Evolutionary conservation across 352 stramenopile genomes (phyloP).

Genomic region (Aphanomyces euteiches): DNA sequence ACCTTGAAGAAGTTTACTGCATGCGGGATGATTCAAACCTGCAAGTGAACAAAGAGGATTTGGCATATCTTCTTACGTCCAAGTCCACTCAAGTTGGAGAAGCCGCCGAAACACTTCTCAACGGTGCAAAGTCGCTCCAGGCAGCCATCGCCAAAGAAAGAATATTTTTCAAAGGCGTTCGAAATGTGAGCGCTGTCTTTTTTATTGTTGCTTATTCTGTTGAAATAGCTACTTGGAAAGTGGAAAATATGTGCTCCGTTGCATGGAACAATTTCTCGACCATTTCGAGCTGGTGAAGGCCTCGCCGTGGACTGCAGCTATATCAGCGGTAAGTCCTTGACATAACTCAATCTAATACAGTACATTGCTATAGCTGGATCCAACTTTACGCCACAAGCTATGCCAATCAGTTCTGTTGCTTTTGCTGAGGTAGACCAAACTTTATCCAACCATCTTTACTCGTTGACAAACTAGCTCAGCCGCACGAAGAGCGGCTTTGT

Average conservation of each 20-base stretch:
- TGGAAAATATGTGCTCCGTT: constrained; percentile 85
- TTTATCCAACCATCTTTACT: constrained; percentile 7
- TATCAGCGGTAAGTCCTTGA: constrained; percentile 49
- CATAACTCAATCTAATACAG: constrained; percentile 17
- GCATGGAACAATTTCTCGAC: constrained; percentile 83
- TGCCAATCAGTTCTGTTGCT: constrained; percentile 69
- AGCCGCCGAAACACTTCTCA: constrained; percentile 62
- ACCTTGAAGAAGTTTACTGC: constrained; percentile 82
- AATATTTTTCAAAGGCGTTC: constrained; percentile 75
- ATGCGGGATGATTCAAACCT: constrained; percentile 80
- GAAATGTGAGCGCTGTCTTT: constrained; percentile 4
- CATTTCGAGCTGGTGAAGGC: constrained; percentile 75
- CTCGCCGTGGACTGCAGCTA: constrained; percentile 84
- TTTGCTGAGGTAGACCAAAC: constrained; percentile 61
- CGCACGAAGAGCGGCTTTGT: constrained; percentile 78
- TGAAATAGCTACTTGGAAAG: constrained; percentile 65
- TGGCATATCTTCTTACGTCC: constrained; percentile 72
- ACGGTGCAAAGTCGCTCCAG: constrained; percentile 61
- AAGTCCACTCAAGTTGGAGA: constrained; percentile 76
- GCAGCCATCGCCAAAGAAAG: constrained; percentile 74
- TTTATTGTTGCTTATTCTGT: not conserved
- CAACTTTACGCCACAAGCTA: constrained; percentile 60
- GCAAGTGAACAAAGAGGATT: constrained; percentile 72
- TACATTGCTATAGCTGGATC: constrained; percentile 54
- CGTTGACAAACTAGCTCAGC: constrained; percentile 47